phyloP scores from a whole-genome alignment of 108 stramenopile genomes.

The Cylindrotheca closterium region DNA sequence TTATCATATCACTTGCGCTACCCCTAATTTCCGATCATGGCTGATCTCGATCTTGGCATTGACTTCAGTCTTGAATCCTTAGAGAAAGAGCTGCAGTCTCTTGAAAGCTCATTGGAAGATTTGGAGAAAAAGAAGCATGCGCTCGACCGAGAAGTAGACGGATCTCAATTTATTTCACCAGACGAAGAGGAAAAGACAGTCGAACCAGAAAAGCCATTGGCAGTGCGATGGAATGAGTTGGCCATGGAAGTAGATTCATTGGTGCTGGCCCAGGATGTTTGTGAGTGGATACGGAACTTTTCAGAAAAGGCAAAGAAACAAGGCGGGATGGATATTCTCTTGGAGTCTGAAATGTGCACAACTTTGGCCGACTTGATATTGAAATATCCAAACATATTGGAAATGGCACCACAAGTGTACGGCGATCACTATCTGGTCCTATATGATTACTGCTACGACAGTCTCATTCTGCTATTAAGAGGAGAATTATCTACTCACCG shows the following conservation, averaged over 20 bases:
- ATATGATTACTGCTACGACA: neutral
- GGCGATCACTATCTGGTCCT: neutral
- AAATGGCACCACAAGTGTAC: neutral
- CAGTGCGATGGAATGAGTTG: neutral
- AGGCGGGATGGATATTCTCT: neutral
- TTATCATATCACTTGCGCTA: too few relatives aligned
- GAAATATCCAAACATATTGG: neutral
- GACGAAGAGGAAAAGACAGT: neutral
- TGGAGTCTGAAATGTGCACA: neutral
- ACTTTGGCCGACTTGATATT: neutral
- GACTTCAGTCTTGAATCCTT: neutral
- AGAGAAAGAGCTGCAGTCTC: neutral
- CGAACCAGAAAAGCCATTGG: neutral
- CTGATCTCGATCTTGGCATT: too few relatives aligned
- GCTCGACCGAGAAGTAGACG: neutral
- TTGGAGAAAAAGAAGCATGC: neutral
- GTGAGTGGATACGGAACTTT: neutral
- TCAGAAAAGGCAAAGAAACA: neutral
- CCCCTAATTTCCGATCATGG: too few relatives aligned
- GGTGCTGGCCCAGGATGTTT: neutral
- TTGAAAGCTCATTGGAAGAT: neutral
- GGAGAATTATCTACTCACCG: neutral
- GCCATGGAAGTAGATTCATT: neutral
- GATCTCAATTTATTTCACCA: neutral
- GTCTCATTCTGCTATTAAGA: neutral